Conservation (phyloP, 2,329 filamentous ascomycete species). For the Colletotrichum tofieldiae region DNA sequence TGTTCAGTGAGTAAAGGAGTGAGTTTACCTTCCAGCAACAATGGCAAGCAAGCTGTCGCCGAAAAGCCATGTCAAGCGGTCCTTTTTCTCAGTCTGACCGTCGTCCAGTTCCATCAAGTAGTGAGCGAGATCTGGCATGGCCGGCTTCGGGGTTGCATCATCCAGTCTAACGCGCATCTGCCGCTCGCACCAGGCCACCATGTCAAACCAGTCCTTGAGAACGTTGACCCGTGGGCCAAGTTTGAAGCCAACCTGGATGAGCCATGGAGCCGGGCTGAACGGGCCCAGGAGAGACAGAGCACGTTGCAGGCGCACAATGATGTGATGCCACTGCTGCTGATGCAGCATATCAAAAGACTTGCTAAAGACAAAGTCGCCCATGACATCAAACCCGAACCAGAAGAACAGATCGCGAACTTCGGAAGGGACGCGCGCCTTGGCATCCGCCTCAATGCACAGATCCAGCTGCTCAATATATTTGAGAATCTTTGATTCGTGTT, state of each 20-base stretch:
- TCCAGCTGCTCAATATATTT: constrained; percentile 45
- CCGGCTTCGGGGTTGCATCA: constrained; percentile 28
- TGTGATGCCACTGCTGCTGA: constrained; percentile 48
- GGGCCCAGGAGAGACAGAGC: constrained; percentile 50
- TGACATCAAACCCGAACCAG: constrained; percentile 53
- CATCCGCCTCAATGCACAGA: constrained; percentile 42
- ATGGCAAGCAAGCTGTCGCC: constrained; percentile 45
- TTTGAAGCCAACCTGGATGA: constrained; percentile 47
- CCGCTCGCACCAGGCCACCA: constrained; percentile 45
- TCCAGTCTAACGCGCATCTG: constrained; percentile 43
- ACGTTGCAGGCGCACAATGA: constrained; percentile 47
- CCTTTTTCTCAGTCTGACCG: constrained; percentile 29
- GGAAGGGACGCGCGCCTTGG: constrained; percentile 31
- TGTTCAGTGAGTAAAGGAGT: neutral
- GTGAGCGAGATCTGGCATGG: constrained; percentile 33
- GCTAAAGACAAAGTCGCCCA: constrained; percentile 55
- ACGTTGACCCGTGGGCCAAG: constrained; percentile 40
- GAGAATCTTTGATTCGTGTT: constrained; percentile 42
- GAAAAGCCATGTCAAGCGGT: constrained; percentile 37
- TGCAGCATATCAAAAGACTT: constrained; percentile 55
- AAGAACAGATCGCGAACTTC: constrained; percentile 46
- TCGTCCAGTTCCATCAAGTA: constrained; percentile 39
- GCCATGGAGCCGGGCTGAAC: constrained; percentile 49
- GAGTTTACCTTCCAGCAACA: constrained; percentile 45
- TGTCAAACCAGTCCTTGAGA: constrained; percentile 47